phyloP scores from a whole-genome alignment of 148 eudicot species.

The Oxyria digyna region DNA sequence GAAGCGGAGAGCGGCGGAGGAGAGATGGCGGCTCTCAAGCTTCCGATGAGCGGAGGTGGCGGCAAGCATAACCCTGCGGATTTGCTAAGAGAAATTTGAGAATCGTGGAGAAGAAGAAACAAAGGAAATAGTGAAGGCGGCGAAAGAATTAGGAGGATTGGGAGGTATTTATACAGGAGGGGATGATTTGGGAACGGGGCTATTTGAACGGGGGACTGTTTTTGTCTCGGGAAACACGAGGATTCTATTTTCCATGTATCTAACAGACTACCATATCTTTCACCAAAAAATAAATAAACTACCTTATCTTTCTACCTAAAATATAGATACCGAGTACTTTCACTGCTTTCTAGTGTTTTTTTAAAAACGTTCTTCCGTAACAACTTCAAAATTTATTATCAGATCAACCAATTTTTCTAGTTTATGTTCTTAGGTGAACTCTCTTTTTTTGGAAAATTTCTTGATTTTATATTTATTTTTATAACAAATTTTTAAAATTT shows the following conservation, averaged over 20 bases:
- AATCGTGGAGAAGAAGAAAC: not conserved
- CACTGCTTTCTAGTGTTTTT: too few species aligned
- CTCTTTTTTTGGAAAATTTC: too few species aligned
- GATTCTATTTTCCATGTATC: not conserved
- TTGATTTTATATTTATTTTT: too few species aligned
- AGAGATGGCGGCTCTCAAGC: constrained; percentile 22
- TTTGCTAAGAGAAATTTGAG: not conserved
- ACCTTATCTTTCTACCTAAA: too few species aligned
- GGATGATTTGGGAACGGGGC: not conserved
- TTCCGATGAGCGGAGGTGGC: constrained; percentile 13
- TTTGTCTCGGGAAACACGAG: not conserved
- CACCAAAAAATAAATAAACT: too few species aligned
- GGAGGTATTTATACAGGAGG: not conserved
- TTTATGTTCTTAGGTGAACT: too few species aligned
- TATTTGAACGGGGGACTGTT: not conserved
- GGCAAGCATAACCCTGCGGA: constrained; percentile 22
- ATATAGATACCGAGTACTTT: too few species aligned
- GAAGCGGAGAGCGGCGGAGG: constrained; percentile 23
- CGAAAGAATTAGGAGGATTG: not conserved
- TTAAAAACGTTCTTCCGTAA: too few species aligned
- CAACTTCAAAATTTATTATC: too few species aligned
- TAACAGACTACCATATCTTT: too few species aligned
- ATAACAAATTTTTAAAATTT: too few species aligned
- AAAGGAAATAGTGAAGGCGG: not conserved
- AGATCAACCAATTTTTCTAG: too few species aligned